These are phyloP conservation scores for Phanerochaete carnosa DNA, from an alignment of 768 basidiomycete genomes.

Conservation along the genomic window DNA sequence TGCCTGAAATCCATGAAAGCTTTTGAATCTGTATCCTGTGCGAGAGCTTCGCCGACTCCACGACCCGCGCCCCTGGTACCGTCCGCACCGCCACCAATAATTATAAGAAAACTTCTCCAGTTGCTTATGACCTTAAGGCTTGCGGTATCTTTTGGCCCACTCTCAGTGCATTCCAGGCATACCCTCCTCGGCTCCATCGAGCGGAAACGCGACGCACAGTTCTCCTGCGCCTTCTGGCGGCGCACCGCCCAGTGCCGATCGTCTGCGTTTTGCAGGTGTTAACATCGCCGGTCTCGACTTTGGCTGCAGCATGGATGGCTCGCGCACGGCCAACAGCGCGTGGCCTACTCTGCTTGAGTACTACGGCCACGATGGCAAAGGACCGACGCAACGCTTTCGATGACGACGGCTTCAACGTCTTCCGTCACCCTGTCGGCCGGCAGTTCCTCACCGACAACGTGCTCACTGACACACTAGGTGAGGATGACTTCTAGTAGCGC, in stretches of 20 bases:
- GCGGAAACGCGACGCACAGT: constrained; percentile 2
- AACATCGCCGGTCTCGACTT: constrained; percentile 59
- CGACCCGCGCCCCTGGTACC: constrained; percentile 31
- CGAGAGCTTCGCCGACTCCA: constrained; percentile 33
- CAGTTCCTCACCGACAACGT: constrained; percentile 45
- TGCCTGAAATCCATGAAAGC: background rate
- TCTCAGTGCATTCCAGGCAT: constrained; percentile 34
- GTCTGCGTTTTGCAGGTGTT: constrained; percentile 39
- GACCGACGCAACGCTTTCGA: constrained; percentile 60
- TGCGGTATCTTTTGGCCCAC: constrained; percentile 20
- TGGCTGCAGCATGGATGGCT: constrained; percentile 43
- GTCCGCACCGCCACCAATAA: constrained; percentile 27
- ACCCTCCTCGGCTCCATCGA: constrained; percentile 20
- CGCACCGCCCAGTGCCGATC: constrained; percentile 10
- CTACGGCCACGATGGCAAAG: constrained; percentile 40
- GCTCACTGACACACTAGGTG: constrained; percentile 37
- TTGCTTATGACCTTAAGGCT: background rate
- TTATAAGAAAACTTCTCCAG: constrained; percentile 24
- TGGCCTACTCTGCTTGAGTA: constrained; percentile 43
- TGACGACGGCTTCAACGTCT: constrained; percentile 51
- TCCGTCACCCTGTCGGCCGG: constrained; percentile 61
- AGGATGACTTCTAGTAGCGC: constrained; percentile 44
- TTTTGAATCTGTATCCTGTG: too few relatives aligned
- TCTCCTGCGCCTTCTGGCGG: background rate
- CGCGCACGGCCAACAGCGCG: constrained; percentile 34